Conservation (phyloP, 345 rosid species). For the Leavenworthia alabamica region DNA sequence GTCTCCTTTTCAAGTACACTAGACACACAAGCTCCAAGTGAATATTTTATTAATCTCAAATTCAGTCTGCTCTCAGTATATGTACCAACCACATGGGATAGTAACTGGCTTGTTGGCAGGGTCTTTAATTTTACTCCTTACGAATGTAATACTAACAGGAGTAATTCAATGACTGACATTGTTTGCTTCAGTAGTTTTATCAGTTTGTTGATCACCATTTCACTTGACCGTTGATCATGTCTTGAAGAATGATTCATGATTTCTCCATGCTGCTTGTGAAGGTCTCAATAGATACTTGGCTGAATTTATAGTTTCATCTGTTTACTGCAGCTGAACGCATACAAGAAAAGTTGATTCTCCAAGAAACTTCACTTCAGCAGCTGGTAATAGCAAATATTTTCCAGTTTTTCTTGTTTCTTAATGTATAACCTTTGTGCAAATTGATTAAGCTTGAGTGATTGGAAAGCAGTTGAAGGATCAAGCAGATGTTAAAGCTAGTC, state of each 20-base stretch:
- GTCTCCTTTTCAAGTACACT: neutral
- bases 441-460: slow-evolving; percentile 14
- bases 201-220: neutral
- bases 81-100: neutral
- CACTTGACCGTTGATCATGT: neutral
- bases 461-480: slow-evolving; percentile 60
- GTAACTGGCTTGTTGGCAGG: neutral
- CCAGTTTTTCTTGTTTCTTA: slow-evolving; percentile 8
- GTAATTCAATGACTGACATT: neutral
- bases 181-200: neutral
- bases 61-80: neutral
- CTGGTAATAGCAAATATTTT: slow-evolving; percentile 44
- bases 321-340: slow-evolving; percentile 63
- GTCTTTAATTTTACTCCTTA: neutral
- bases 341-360: slow-evolving; percentile 54
- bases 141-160: neutral
- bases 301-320: slow-evolving; percentile 2
- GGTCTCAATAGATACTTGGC: neutral
- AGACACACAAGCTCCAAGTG: neutral
- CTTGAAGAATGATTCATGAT: neutral
- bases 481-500: slow-evolving; percentile 49
- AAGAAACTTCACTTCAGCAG: slow-evolving; percentile 53
- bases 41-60: neutral
- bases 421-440: slow-evolving; percentile 8
- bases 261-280: neutral